Base-by-base conservation (phyloP, 495 filamentous ascomycete genomes). In the Podospora comata region DNA sequence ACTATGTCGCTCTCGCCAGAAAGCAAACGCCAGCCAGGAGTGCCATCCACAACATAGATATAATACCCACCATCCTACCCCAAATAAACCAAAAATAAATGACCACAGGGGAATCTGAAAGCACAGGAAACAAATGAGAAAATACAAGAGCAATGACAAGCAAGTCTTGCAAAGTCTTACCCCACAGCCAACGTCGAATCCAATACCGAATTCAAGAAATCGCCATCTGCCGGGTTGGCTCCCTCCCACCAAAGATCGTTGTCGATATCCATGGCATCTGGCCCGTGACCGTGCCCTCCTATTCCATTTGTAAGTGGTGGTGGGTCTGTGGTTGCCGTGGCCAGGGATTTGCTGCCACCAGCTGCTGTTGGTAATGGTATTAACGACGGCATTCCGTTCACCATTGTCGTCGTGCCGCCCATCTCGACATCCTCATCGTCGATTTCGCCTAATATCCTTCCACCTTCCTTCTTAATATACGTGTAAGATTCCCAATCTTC, bases 221-320 rank as follows among this genome's bases (percentile, higher is more conserved):
- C 82, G 32, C 84, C 82, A 72, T 94, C 92, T 32, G 80, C 77
- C 3, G 74, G 64, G 18, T 84, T 85, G 28, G 85, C 88, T 5
- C 93, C 93, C 70, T 92, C 89, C 94, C 93, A 97, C 65, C 78
- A 85, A 20, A 89, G 85, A 5, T 84, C 84, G 30, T 84, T 85
- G 67, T 92, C 90, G 63, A 89, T 74, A 20, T 90, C 91, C 87
- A 90, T 89, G 13, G 80, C 79, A 53, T 90, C 88, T 5, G 74
- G 68, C n/a, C 55, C 55, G 58, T 77, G 68, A 65, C 44, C 64
- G 0, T 48, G 9, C 16, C 68, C 59, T 0, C 66, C 55, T 58
- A 74, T 67, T 65, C 82, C 80, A 76, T 84, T 79, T 68, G 79
- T 72, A 4, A 77, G 23, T 58, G 55, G 68, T 15, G 64, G 70